A percentile compares a stretch with the other conserved stretches of the same genome.
Conservation (phyloP, 805 yeast species). For the Schwanniomyces occidentalis region DNA sequence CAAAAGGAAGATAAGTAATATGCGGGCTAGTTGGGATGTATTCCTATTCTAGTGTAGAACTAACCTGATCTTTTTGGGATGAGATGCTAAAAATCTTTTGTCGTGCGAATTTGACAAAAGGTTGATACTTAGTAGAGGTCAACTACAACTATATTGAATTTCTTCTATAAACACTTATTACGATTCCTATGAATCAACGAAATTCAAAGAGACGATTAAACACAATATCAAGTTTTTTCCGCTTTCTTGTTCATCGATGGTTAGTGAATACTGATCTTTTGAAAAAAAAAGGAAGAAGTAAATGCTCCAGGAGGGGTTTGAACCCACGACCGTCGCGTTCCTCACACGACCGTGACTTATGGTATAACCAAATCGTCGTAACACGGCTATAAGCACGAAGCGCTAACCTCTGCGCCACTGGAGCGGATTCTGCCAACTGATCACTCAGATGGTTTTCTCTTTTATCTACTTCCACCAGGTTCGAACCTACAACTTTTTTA, state of each 20-base stretch:
- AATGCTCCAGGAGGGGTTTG: constrained; percentile 56
- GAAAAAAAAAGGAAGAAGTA: constrained; percentile 21
- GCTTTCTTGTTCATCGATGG: no score
- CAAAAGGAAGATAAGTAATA: no score
- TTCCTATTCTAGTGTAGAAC: no score
- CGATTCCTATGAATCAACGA: no score
- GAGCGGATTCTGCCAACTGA: no score
- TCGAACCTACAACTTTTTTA: constrained; percentile 4
- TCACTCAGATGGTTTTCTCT: no score
- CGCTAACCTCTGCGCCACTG: constrained; percentile 57
- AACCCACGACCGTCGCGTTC: constrained; percentile 59
- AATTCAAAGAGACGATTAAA: no score
- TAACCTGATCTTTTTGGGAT: constrained; percentile 8
- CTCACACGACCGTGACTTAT: constrained; percentile 54
- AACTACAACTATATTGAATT: no score
- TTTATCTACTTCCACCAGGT: constrained; percentile 6
- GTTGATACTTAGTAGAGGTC: no score
- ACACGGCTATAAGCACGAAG: constrained; percentile 54
- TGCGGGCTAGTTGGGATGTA: no score
- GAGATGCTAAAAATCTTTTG: constrained; percentile 11
- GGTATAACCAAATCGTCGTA: constrained; percentile 45
- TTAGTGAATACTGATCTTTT: background rate
- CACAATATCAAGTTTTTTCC: no score
- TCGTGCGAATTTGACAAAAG: constrained; percentile 6
- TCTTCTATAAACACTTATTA: no score